These are phyloP conservation scores for Backusella macrospora DNA, from an alignment of 192 early-diverging fungal species.

Conservation along the genomic window DNA sequence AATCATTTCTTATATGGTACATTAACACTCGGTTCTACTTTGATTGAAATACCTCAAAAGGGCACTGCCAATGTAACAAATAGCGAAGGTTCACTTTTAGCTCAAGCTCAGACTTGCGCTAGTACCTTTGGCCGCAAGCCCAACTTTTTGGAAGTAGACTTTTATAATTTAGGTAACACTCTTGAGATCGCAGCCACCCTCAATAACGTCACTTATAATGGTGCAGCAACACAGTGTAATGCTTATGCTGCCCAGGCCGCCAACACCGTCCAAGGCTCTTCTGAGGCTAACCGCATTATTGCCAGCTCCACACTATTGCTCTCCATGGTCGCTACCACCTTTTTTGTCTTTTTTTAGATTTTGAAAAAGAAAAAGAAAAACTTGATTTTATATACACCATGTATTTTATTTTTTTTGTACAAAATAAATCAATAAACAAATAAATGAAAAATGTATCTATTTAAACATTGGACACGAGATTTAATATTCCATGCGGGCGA, in stretches of 20 bases:
- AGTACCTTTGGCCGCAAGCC: conserved; percentile 53
- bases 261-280: not conserved
- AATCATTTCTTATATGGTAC: conserved; percentile 74
- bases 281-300: not conserved
- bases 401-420: conserved; percentile 1
- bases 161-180: conserved; percentile 63
- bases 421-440: not conserved
- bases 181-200: conserved; percentile 29
- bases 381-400: too few relatives aligned
- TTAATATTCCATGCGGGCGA: too few relatives aligned
- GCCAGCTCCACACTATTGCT: not conserved
- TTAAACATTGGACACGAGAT: not conserved
- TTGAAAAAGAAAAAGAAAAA: not conserved
- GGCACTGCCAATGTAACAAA: conserved; percentile 58
- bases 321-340: conserved; percentile 11
- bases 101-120: conserved; percentile 60
- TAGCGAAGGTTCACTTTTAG: conserved; percentile 45
- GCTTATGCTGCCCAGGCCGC: not conserved
- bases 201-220: conserved; percentile 33
- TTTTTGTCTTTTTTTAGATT: conserved; percentile 16
- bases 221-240: conserved; percentile 12
- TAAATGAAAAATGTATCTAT: not conserved
- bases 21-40: conserved; percentile 34
- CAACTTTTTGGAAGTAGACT: conserved; percentile 76
- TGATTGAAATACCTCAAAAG: conserved; percentile 57